Percentiles rank a stretch among this genome's conserved stretches.
Evolutionary conservation across 345 rosid species (phyloP).

Genomic region (Dimocarpus longan): DNA sequence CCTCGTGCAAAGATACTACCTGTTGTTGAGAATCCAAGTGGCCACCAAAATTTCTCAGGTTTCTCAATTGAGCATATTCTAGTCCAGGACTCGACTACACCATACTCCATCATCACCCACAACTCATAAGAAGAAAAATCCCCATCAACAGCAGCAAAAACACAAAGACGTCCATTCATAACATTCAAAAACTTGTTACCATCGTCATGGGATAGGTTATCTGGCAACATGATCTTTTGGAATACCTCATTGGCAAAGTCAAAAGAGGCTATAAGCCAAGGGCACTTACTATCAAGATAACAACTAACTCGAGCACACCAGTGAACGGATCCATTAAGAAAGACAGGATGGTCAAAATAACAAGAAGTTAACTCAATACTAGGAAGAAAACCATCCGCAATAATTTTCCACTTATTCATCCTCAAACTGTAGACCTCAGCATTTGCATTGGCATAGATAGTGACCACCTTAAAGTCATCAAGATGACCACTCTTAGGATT

Average conservation of each 20-base stretch:
- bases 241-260: constrained; percentile 16
- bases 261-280: constrained; percentile 23
- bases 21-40: constrained; percentile 12
- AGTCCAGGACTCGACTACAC: constrained; percentile 18
- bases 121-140: constrained; percentile 7
- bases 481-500: constrained; percentile 5
- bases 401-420: constrained; percentile 16
- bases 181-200: constrained; percentile 22
- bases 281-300: constrained; percentile 16
- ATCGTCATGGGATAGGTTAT: constrained; percentile 7
- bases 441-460: constrained; percentile 16
- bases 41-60: constrained; percentile 16
- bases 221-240: constrained; percentile 8
- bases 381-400: constrained; percentile 12
- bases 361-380: constrained; percentile 11
- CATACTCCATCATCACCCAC: constrained; percentile 24
- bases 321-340: constrained; percentile 12
- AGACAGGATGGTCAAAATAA: neutral
- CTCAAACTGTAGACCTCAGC: constrained; percentile 20
- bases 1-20: constrained; percentile 15
- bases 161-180: constrained; percentile 16
- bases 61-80: constrained; percentile 11
- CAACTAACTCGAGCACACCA: constrained; percentile 23
- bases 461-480: constrained; percentile 23
- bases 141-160: constrained; percentile 5